phyloP scores from a whole-genome alignment of 768 basidiomycete species.

The Coprinopsis sp. region DNA sequence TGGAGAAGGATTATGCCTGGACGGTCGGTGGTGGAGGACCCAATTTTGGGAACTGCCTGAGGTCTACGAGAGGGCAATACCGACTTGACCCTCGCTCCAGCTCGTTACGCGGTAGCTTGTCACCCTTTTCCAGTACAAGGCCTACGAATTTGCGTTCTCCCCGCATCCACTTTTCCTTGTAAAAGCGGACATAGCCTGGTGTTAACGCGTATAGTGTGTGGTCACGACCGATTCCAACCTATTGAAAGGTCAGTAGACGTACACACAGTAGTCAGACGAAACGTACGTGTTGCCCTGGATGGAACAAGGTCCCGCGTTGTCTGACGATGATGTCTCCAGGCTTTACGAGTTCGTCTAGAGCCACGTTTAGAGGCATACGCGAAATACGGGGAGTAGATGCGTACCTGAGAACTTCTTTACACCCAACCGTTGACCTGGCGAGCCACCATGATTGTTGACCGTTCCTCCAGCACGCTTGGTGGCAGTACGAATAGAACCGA shows the following conservation, averaged over 20 bases:
- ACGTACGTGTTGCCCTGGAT: slow-evolving; percentile 89
- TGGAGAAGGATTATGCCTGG: not conserved
- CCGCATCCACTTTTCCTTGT: slow-evolving; percentile 73
- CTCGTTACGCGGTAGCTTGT: slow-evolving; percentile 84
- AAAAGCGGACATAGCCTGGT: slow-evolving; percentile 93
- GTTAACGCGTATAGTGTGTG: slow-evolving; percentile 90
- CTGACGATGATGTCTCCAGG: slow-evolving; percentile 96
- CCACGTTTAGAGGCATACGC: slow-evolving; percentile 10
- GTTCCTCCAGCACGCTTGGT: slow-evolving; percentile 97
- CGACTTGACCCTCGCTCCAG: slow-evolving; percentile 71
- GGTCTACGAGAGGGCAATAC: slow-evolving; percentile 73
- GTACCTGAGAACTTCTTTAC: slow-evolving; percentile 94
- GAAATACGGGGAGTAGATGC: slow-evolving; percentile 15
- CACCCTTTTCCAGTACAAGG: slow-evolving; percentile 75
- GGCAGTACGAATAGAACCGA: slow-evolving; percentile 80
- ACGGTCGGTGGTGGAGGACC: slow-evolving; percentile 5
- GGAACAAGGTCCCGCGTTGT: slow-evolving; percentile 89
- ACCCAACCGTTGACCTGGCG: slow-evolving; percentile 89
- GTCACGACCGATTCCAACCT: slow-evolving; percentile 92
- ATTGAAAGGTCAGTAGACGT: slow-evolving; percentile 7
- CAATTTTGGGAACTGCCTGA: slow-evolving; percentile 33
- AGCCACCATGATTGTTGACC: slow-evolving; percentile 88
- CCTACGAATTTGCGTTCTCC: slow-evolving; percentile 79
- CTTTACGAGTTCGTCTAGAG: slow-evolving; percentile 79
- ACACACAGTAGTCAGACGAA: not conserved